phyloP scores from a whole-genome alignment of 148 eudicot species.

The Oxyria digyna region DNA sequence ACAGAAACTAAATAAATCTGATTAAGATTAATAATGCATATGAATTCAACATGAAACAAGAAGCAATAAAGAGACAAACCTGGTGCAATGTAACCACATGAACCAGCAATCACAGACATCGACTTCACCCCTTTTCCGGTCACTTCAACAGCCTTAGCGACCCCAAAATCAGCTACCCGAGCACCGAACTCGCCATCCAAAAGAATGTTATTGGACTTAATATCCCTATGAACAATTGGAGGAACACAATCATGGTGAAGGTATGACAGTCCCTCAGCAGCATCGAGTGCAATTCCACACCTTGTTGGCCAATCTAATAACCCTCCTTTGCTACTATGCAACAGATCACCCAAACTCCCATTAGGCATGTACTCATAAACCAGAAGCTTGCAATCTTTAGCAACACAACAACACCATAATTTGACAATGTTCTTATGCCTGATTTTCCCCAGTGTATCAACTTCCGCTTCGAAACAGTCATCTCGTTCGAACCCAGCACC shows the following conservation, averaged over 20 bases:
- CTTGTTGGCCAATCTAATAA: slow-evolving; percentile 75
- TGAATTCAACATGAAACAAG: background rate
- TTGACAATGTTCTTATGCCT: slow-evolving; percentile 87
- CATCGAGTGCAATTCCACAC: slow-evolving; percentile 57
- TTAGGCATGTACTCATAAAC: slow-evolving; percentile 91
- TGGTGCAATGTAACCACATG: slow-evolving; percentile 96
- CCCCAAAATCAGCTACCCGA: slow-evolving; percentile 86
- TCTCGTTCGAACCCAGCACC: slow-evolving; percentile 13
- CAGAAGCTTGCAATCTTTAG: slow-evolving; percentile 51
- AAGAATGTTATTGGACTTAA: slow-evolving; percentile 71
- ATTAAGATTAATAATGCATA: background rate
- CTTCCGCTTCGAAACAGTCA: slow-evolving; percentile 74
- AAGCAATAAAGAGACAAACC: slow-evolving; percentile 31
- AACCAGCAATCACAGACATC: slow-evolving; percentile 88
- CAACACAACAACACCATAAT: slow-evolving; percentile 78
- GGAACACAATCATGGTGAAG: slow-evolving; percentile 89
- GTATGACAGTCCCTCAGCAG: slow-evolving; percentile 82
- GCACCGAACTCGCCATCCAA: slow-evolving; percentile 70
- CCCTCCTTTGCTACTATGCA: slow-evolving; percentile 63
- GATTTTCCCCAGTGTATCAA: slow-evolving; percentile 74
- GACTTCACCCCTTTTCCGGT: slow-evolving; percentile 56
- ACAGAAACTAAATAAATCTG: background rate
- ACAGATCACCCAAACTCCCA: slow-evolving; percentile 85
- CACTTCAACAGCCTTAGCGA: slow-evolving; percentile 60
- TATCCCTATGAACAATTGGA: slow-evolving; percentile 74